Conservation (phyloP, 2,329 filamentous ascomycete genomes). For the Chaetomium sp. region DNA sequence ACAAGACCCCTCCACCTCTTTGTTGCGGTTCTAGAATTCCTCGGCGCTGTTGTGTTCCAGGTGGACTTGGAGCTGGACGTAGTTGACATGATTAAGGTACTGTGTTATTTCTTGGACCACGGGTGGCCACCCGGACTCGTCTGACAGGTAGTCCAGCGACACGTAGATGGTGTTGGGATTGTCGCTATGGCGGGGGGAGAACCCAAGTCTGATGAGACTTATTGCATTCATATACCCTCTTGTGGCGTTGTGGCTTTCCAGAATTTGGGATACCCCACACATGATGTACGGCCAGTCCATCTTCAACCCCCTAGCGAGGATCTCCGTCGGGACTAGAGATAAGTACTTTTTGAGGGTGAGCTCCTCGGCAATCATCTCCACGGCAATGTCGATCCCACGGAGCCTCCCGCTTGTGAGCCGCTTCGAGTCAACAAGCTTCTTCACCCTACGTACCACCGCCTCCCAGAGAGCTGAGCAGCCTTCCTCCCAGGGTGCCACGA, state of each 20-base stretch:
- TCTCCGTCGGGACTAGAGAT: background rate
- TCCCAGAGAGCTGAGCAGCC: background rate
- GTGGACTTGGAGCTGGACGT: background rate
- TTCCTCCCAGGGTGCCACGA: background rate
- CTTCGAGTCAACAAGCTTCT: background rate
- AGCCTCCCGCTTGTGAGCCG: background rate
- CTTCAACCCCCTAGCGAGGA: background rate
- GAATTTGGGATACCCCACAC: background rate
- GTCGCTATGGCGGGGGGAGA: background rate
- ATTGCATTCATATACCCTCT: background rate
- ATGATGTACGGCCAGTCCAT: background rate
- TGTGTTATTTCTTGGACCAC: background rate
- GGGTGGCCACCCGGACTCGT: background rate
- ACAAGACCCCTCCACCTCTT: background rate
- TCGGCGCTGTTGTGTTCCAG: background rate
- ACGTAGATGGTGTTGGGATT: background rate
- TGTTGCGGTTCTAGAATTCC: background rate
- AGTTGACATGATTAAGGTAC: background rate
- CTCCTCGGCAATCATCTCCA: background rate
- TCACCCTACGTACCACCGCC: background rate
- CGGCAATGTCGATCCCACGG: background rate
- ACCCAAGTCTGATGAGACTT: background rate
- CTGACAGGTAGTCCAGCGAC: background rate
- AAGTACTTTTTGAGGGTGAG: background rate
- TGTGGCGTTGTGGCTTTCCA: background rate